Evolutionary conservation across 2,329 filamentous ascomycete genomes (phyloP), one percentile per base, ranked within the genome.

Genomic region (Sporothrix humicola): DNA sequence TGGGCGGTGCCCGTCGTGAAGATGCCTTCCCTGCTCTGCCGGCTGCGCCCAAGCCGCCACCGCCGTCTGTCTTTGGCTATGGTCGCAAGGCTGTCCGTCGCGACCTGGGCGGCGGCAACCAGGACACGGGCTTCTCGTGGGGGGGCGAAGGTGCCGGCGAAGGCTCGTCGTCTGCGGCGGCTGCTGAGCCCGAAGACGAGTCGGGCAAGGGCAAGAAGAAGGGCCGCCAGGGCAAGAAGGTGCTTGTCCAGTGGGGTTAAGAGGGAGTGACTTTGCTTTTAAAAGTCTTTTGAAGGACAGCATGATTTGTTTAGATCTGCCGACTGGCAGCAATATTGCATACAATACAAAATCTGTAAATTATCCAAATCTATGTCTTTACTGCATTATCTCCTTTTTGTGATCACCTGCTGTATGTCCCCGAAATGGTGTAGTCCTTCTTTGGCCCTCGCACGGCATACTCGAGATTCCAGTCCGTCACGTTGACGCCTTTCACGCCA

Each of bases 11-110:
- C 31, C 73, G 77, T n/a, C 73, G 80, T 65, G 82, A 83, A 61
- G 91, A 95, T 75, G 89, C 90, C 0, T 98, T 98, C 82, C 95
- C 95, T 0, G 91, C 94, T 1, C 86, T 98, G 0, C 95, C 95
- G 0, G 86, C 90, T 0, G 94, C 94, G 0, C 87, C 92, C 0
- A 98, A 91, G 78, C 87, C 88, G 2, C 84, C 84, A 52, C 89
- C 84, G 58, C 89, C 87, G 1, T 89, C 87, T 0, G 89, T 91
- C 61, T 90, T 90, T 72, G 88, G 88, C 2, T 90, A 90, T 77
- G 89, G 89, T 1, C 81, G 83, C 4, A 83, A 88, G 3, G 81
- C 84, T 46, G 88, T 91, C 17, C 83, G 87, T 65, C 81, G 89
- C 58, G 88, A 90, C 77, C 81, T 85, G 54, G 85, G 84, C 9